Conservation (phyloP, 2,329 filamentous ascomycete genomes). For the Fusarium tjaetaba region DNA sequence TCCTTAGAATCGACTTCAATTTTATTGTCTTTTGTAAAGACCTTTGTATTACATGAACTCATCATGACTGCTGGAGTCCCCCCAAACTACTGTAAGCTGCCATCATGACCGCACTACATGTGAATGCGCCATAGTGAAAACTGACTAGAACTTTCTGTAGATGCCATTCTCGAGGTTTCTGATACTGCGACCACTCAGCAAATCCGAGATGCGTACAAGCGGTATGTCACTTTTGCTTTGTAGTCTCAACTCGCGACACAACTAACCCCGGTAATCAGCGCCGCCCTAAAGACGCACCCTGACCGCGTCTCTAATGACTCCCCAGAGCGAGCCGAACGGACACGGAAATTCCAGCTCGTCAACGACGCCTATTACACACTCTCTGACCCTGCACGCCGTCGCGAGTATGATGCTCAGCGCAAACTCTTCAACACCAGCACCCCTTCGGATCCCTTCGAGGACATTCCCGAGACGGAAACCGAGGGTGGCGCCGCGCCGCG, state of each 20-base stretch:
- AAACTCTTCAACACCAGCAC: constrained; percentile 46
- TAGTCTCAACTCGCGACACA: neutral
- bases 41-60: neutral
- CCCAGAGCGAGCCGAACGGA: constrained; percentile 82
- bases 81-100: constrained; percentile 67
- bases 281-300: constrained; percentile 90
- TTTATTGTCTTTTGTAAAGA: neutral
- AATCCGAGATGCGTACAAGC: constrained; percentile 94
- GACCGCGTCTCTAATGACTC: constrained; percentile 88
- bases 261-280: constrained; percentile 59
- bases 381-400: constrained; percentile 78
- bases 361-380: constrained; percentile 95
- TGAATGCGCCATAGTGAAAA: constrained; percentile 6
- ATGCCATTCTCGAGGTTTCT: constrained; percentile 77
- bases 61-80: constrained; percentile 55
- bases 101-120: constrained; percentile 21
- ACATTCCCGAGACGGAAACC: constrained; percentile 44
- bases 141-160: constrained; percentile 54
- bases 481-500: constrained; percentile 53
- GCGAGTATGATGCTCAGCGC: constrained; percentile 82
- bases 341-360: constrained; percentile 88
- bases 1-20: constrained; percentile 12
- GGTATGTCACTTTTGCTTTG: constrained; percentile 56
- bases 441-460: constrained; percentile 57
- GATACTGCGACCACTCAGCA: constrained; percentile 82